Conservation (phyloP, 75 land plant species). For the Pinus albicaulis region DNA sequence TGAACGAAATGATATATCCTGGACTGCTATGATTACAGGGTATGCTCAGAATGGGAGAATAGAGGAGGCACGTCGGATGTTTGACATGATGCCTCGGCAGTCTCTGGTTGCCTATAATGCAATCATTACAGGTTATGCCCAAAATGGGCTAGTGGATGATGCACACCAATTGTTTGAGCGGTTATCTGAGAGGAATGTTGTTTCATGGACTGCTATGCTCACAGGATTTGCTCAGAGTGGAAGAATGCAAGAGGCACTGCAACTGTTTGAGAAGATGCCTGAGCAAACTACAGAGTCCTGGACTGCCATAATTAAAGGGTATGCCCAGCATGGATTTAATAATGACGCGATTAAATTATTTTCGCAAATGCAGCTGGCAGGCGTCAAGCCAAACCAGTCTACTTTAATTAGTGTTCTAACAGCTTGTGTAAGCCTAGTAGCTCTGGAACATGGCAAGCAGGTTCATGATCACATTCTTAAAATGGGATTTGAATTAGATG, state of each 20-base stretch:
- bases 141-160: constrained; percentile 17
- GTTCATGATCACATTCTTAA: constrained; percentile 8
- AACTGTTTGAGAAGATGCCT: constrained; percentile 4
- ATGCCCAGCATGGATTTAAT: constrained; percentile 3
- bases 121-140: constrained; percentile 16
- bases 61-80: neutral
- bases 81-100: neutral
- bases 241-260: constrained; percentile 13
- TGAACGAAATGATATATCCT: neutral
- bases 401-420: constrained; percentile 19
- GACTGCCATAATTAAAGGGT: constrained; percentile 15
- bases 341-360: constrained; percentile 19
- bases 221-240: constrained; percentile 30
- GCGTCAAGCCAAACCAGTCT: constrained; percentile 14
- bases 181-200: constrained; percentile 29
- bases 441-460: constrained; percentile 11
- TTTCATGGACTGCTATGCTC: constrained; percentile 58
- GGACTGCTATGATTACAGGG: neutral
- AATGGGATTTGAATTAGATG: constrained; percentile 1
- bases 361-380: constrained; percentile 25
- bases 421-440: constrained; percentile 11
- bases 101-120: neutral
- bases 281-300: constrained; percentile 11
- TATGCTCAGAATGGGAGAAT: constrained; percentile 2
- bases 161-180: constrained; percentile 42